Evolutionary conservation across 2,329 filamentous ascomycete genomes (phyloP), one percentile per base, ranked within the genome.

Genomic region (Ascosphaera aggregata): DNA sequence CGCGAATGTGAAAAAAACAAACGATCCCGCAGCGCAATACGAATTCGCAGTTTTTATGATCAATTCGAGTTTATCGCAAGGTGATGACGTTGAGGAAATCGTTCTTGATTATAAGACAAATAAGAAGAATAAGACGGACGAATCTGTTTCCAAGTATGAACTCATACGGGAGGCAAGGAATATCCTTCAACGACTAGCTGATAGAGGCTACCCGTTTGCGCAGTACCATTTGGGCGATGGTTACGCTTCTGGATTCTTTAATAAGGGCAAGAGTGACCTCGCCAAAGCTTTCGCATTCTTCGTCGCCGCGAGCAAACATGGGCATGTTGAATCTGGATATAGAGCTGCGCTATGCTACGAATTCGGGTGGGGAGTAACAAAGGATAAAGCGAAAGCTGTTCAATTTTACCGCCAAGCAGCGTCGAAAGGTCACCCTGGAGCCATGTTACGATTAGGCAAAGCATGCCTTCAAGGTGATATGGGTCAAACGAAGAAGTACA

Each of bases 161-260:
- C 63, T 95, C 43, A 63, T 93, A 36, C 73, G 74, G 27, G 89
- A 98, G 65, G 85, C 89, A 42, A 80, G 82, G 52, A 73, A 76
- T 43, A 94, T 95, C 49, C 62, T 98, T 35, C 81, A 91, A 58
- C 77, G 76, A 44, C 67, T 95, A 39, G 69, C 85, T 15, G 86
- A 85, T 58, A 76, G 74, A 42, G 82, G 82, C 36, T 94, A 94
- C 54, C 89, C 89, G 1, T 95, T 94, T 56, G 89, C 89, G 2
- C 89, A 98, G 56, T 98, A 98, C 60, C 95, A 95, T 55, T 72
- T 98, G 9, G 89, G 75, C 16, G 89, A 98, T 53, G 89, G 89
- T 1, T 93, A 81, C 53, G 81, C 84, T 2, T 94, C 86, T 4
- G 89, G 89, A 0, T 65, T 98, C 18, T 95, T 98, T 59, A 92